These are phyloP conservation scores for Tympanopsis confertula DNA, from an alignment of 2,329 filamentous ascomycete genomes.

Conservation along the genomic window DNA sequence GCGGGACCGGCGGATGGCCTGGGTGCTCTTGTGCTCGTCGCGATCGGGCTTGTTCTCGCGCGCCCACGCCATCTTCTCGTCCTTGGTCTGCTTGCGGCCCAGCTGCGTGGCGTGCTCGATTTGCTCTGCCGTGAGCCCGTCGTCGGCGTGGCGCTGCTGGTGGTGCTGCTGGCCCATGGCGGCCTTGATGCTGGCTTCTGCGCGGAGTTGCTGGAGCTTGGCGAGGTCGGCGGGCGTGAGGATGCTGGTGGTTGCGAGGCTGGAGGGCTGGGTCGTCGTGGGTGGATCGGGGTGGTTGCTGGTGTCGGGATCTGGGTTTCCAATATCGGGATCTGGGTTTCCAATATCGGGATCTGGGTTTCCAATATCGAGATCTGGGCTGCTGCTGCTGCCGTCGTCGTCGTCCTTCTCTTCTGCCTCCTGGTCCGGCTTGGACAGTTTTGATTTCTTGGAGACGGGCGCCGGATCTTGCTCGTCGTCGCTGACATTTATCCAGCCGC, in stretches of 20 bases:
- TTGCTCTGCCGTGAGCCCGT: conserved; percentile 78
- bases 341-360: too few species aligned
- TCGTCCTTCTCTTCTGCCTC: conserved; percentile 18
- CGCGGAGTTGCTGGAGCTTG: conserved; percentile 80
- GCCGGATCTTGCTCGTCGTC: conserved; percentile 74
- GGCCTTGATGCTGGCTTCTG: conserved; percentile 61
- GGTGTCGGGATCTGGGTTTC: conserved; percentile 15
- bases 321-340: too few species aligned
- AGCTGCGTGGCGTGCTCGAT: conserved; percentile 79
- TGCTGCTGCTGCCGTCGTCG: conserved; percentile 7
- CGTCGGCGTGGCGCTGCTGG: conserved; percentile 62
- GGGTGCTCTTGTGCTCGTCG: conserved; percentile 73
- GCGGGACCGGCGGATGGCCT: conserved; percentile 74
- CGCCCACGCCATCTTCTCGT: conserved; percentile 75
- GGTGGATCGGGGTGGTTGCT: conserved; percentile 14
- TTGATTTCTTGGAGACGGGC: conserved; percentile 54
- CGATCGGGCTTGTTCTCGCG: conserved; percentile 70
- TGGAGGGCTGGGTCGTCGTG: conserved; percentile 41
- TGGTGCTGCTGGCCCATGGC: conserved; percentile 37
- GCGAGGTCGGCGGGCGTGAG: conserved; percentile 89
- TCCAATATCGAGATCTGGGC: too few species aligned
- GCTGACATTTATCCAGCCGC: conserved; percentile 85
- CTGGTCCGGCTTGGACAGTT: conserved; percentile 23
- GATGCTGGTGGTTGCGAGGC: conserved; percentile 82
- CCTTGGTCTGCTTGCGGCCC: conserved; percentile 68